These are phyloP conservation scores for Trichosporon faecale DNA, from an alignment of 1,284 basidiomycete genomes.

Conservation along the genomic window DNA sequence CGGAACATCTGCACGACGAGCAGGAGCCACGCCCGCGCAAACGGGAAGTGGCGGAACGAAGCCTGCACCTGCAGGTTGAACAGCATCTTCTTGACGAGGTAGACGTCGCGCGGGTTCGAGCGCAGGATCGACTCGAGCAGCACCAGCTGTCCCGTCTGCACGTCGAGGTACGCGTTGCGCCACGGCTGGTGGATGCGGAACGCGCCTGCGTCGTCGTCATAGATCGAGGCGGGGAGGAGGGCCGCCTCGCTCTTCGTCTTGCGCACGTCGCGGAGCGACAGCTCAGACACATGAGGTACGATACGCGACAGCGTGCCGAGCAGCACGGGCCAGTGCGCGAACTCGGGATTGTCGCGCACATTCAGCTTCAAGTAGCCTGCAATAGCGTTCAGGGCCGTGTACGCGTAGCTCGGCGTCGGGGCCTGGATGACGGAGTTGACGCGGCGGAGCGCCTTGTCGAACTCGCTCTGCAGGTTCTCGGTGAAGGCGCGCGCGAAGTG, in stretches of 20 bases:
- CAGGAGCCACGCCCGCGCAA: slow-evolving; percentile 68
- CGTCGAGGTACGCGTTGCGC: slow-evolving; percentile 59
- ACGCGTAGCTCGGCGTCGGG: slow-evolving; percentile 65
- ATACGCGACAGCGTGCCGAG: slow-evolving; percentile 62
- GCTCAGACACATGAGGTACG: slow-evolving; percentile 63
- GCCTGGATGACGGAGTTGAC: slow-evolving; percentile 57
- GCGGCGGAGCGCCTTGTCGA: slow-evolving; percentile 56
- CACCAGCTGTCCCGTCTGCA: slow-evolving; percentile 69
- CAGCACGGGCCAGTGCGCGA: slow-evolving; percentile 58
- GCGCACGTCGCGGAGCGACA: slow-evolving; percentile 69
- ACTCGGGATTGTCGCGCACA: slow-evolving; percentile 56
- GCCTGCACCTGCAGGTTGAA: slow-evolving; percentile 56
- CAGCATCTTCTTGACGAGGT: slow-evolving; percentile 67
- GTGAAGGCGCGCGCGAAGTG: slow-evolving; percentile 62
- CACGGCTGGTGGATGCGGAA: slow-evolving; percentile 52
- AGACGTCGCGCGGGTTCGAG: slow-evolving; percentile 67
- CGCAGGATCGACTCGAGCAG: slow-evolving; percentile 65
- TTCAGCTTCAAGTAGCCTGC: slow-evolving; percentile 65
- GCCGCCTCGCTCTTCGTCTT: slow-evolving; percentile 70
- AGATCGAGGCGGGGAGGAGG: slow-evolving; percentile 59
- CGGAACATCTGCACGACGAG: slow-evolving; percentile 69
- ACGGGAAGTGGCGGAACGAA: slow-evolving; percentile 33
- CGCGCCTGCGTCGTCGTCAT: slow-evolving; percentile 56
- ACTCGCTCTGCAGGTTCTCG: slow-evolving; percentile 60
- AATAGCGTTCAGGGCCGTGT: slow-evolving; percentile 66